Evolutionary conservation across 805 yeast genomes (phyloP), one percentile per base, ranked within the genome.

Genomic region (Lipomyces oligophaga): DNA sequence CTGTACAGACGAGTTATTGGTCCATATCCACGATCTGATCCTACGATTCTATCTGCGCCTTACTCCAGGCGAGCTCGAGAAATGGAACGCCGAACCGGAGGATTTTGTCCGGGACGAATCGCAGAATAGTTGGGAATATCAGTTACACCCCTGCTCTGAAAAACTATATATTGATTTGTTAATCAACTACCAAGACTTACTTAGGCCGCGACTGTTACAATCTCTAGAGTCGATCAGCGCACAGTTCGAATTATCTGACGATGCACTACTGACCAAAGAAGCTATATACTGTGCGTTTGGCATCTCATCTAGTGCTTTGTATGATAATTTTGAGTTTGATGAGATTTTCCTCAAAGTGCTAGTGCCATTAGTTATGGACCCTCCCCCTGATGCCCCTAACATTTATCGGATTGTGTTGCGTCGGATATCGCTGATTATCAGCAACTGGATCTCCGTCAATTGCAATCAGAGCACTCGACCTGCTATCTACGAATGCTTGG

Each of bases 101-200:
- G 96, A 87, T 63, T 93, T 95, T 86, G 80, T 85, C 18, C 80
- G 81, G 54, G 95, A 87, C 60, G 95, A 88, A 56, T 68, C 81
- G 47, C 75, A 80, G 41, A 70, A 79, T 4, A 81, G 83, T 60
- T 87, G 85, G 80, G 97, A 89, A 61, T 86, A 71, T 62, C 89
- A 85, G 61, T 74, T 88, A 10, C 72, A 94, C 46, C 87, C 90
- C 3, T 86, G 96, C 66, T 87, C 95, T 0, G 95, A 86, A 57
- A 81, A 81, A 60, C 80, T 87, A 55, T 88, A 81, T 61, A 85
- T 81, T 55, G 93, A 83, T 60, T 66, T 89, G 53, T 76, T 85
- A 31, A 71, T 73, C 38, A 73, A 75, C 50, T 86, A 81, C 66
- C 79, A 80, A 41, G 78, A 74, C 15, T 63, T 73, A 3, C 66